Percentiles rank a stretch among this genome's conserved stretches.
phyloP scores from a whole-genome alignment of 306 rosid genomes.

The Delonix regia region DNA sequence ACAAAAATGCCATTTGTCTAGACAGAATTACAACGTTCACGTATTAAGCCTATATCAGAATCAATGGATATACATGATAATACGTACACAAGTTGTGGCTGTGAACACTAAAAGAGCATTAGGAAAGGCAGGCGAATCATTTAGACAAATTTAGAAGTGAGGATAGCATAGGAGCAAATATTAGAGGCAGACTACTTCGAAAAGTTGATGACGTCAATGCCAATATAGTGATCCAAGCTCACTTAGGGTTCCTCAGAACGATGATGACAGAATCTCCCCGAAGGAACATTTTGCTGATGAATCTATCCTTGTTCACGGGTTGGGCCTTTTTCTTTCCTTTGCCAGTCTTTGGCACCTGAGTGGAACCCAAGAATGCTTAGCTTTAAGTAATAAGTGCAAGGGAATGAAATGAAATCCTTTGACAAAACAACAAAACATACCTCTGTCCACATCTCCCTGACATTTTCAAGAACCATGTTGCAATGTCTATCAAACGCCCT shows the following conservation, averaged over 20 bases:
- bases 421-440: conserved; percentile 45
- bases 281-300: conserved; percentile 89
- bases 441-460: conserved; percentile 99
- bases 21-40: too few relatives aligned
- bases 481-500: conserved; percentile 96
- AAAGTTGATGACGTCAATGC: too few relatives aligned
- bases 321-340: conserved; percentile 92
- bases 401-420: neutral
- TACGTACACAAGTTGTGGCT: too few relatives aligned
- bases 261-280: conserved; percentile 87
- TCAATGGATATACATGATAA: too few relatives aligned
- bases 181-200: too few relatives aligned
- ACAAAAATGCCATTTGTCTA: too few relatives aligned
- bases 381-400: neutral
- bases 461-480: conserved; percentile 98
- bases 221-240: conserved; percentile 33
- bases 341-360: conserved; percentile 86
- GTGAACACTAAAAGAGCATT: too few relatives aligned
- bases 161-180: too few relatives aligned
- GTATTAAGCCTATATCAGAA: too few relatives aligned
- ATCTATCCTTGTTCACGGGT: conserved; percentile 86
- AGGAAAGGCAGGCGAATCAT: too few relatives aligned
- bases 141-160: too few relatives aligned
- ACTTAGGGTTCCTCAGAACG: conserved; percentile 88
- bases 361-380: neutral